A percentile compares a stretch with the other conserved stretches of the same genome.
phyloP scores from a whole-genome alignment of 2,329 filamentous ascomycete genomes.

The Aureobasidium namibiae region DNA sequence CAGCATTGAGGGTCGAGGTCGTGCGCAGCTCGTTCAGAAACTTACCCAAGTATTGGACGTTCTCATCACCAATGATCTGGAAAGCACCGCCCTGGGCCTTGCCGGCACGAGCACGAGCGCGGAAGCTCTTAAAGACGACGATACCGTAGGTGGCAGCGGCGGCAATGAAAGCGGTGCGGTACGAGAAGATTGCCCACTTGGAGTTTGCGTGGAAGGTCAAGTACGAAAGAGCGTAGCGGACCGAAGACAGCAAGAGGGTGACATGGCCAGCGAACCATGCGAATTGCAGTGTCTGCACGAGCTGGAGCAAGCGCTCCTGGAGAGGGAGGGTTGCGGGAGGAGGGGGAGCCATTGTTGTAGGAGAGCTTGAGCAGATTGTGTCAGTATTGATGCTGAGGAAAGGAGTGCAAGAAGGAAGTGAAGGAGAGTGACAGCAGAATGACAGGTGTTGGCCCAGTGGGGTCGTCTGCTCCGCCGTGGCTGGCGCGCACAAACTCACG shows the following conservation, averaged over 20 bases:
- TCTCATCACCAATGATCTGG: constrained; percentile 75
- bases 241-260: constrained; percentile 70
- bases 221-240: constrained; percentile 79
- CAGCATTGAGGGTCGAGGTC: constrained; percentile 13
- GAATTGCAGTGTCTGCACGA: constrained; percentile 92
- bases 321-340: constrained; percentile 17
- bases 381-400: neutral
- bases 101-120: constrained; percentile 70
- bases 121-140: constrained; percentile 95
- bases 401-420: neutral
- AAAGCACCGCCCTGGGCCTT: constrained; percentile 53
- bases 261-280: constrained; percentile 65
- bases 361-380: neutral
- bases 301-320: constrained; percentile 18
- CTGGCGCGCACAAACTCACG: constrained; percentile 10
- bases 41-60: constrained; percentile 94
- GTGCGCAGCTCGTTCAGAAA: constrained; percentile 15
- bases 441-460: constrained; percentile 11
- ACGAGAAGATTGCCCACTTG: constrained; percentile 69
- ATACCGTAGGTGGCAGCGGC: constrained; percentile 93
- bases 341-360: constrained; percentile 20
- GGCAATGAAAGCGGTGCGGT: constrained; percentile 82
- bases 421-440: neutral
- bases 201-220: constrained; percentile 81
- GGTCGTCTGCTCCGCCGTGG: constrained; percentile 10